Evolutionary conservation across 495 filamentous ascomycete genomes (phyloP).

Genomic region (Arthonia radiata): DNA sequence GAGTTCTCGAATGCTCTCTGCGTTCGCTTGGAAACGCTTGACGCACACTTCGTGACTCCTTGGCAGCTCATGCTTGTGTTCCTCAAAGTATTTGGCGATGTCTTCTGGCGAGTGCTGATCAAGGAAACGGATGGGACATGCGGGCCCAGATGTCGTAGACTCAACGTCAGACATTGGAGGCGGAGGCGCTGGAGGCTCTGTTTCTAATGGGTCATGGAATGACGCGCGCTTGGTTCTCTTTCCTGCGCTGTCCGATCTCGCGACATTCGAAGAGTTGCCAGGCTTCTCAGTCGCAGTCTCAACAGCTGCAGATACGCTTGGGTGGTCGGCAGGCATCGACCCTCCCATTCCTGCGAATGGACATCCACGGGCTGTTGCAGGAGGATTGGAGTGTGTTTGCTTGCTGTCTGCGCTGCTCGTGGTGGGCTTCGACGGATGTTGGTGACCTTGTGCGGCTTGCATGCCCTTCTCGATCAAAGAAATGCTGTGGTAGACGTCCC

Average conservation of each 20-base stretch:
- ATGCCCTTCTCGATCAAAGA: no score
- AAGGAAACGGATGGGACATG: conserved; percentile 69
- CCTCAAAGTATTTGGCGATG: conserved; percentile 68
- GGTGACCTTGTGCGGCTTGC: no score
- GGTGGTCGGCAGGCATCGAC: conserved; percentile 7
- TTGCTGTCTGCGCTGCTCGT: no score
- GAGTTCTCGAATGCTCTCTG: conserved; percentile 53
- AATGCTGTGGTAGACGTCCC: no score
- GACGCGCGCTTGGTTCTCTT: conserved; percentile 12
- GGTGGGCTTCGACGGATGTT: no score
- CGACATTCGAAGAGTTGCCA: conserved; percentile 10
- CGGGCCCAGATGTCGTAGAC: conserved; percentile 20
- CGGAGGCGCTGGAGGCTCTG: conserved; percentile 23
- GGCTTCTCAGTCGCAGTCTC: conserved; percentile 4
- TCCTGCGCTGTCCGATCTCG: conserved; percentile 13
- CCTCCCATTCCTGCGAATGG: conserved; percentile 23
- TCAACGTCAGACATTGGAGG: conserved; percentile 23
- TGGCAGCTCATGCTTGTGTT: conserved; percentile 78
- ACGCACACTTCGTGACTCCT: conserved; percentile 80
- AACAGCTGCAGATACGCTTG: background rate
- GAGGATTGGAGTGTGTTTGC: background rate
- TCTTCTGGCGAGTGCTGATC: conserved; percentile 80
- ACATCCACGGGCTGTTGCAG: conserved; percentile 33
- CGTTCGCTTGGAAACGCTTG: conserved; percentile 59
- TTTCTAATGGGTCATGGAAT: conserved; percentile 30